Percentiles rank a stretch among this genome's conserved stretches.
Evolutionary conservation across 2,329 filamentous ascomycete species (phyloP).

Genomic region (Colletotrichum sp.): DNA sequence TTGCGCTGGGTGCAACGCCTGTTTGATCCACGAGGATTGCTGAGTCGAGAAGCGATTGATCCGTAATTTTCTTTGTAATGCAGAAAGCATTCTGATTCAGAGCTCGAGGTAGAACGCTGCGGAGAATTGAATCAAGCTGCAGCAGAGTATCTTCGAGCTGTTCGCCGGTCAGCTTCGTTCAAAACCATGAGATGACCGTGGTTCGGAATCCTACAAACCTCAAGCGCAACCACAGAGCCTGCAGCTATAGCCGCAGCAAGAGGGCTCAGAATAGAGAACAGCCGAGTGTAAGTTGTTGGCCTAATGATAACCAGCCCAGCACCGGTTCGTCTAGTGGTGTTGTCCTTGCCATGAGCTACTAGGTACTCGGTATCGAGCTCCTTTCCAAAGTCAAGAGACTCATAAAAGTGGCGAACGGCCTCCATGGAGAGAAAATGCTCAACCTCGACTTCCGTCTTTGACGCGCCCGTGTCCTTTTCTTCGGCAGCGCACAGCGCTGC

Average conservation of each 20-base stretch:
- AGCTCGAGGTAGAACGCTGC: neutral
- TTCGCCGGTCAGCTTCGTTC: neutral
- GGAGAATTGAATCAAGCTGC: constrained; percentile 10
- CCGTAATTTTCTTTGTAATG: constrained; percentile 8
- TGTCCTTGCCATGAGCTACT: constrained; percentile 18
- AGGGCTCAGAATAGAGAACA: constrained; percentile 29
- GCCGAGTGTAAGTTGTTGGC: constrained; percentile 24
- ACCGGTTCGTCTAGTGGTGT: constrained; percentile 2
- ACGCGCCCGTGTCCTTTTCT: constrained; percentile 36
- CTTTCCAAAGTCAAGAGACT: constrained; percentile 35
- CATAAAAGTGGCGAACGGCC: constrained; percentile 42
- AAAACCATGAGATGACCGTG: neutral
- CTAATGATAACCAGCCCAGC: constrained; percentile 28
- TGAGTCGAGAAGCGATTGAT: neutral
- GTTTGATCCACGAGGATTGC: constrained; percentile 14
- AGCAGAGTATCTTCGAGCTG: constrained; percentile 11
- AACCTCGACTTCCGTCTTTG: constrained; percentile 29
- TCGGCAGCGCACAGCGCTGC: constrained; percentile 42
- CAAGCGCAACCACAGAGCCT: constrained; percentile 31
- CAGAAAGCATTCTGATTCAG: constrained; percentile 12
- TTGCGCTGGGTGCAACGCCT: neutral
- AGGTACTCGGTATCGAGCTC: constrained; percentile 26
- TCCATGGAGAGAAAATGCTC: constrained; percentile 46
- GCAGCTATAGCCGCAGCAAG: constrained; percentile 30
- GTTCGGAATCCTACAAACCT: constrained; percentile 16